Evolutionary conservation across 2,329 filamentous ascomycete genomes (phyloP).

Genomic region (Monosporascus ibericus): DNA sequence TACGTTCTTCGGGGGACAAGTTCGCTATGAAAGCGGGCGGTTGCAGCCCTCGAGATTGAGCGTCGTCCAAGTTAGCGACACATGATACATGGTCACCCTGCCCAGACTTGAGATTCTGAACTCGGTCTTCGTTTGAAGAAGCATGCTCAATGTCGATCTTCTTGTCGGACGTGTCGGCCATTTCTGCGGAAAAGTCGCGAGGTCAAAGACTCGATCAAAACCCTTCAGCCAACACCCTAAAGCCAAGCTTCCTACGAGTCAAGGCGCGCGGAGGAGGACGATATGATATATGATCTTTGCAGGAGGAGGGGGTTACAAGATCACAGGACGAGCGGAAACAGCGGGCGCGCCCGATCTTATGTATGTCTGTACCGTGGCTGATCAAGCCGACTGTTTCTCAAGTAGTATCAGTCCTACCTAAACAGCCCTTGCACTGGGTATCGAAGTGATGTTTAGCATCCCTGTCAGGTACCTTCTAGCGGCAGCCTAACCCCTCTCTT

Average conservation of each 20-base stretch:
- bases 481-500: too few species aligned
- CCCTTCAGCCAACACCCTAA: too few species aligned
- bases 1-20: slow-evolving; percentile 45
- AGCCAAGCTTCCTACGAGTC: too few species aligned
- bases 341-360: background rate
- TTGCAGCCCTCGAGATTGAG: slow-evolving; percentile 19
- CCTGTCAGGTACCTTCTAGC: too few species aligned
- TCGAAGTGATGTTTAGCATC: too few species aligned
- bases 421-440: too few species aligned
- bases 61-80: slow-evolving; percentile 16
- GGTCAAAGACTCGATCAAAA: too few species aligned
- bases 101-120: slow-evolving; percentile 7
- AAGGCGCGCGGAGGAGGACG: too few species aligned
- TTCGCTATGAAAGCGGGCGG: slow-evolving; percentile 30
- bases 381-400: background rate
- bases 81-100: slow-evolving; percentile 4
- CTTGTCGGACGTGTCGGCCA: background rate
- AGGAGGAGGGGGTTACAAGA: background rate
- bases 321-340: background rate
- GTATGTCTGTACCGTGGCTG: background rate
- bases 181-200: background rate
- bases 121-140: slow-evolving; percentile 11
- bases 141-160: slow-evolving; percentile 6
- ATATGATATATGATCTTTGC: background rate
- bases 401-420: background rate